phyloP scores from a whole-genome alignment of 1,139 yeast species.

The Blastobotrys ciferrii region DNA sequence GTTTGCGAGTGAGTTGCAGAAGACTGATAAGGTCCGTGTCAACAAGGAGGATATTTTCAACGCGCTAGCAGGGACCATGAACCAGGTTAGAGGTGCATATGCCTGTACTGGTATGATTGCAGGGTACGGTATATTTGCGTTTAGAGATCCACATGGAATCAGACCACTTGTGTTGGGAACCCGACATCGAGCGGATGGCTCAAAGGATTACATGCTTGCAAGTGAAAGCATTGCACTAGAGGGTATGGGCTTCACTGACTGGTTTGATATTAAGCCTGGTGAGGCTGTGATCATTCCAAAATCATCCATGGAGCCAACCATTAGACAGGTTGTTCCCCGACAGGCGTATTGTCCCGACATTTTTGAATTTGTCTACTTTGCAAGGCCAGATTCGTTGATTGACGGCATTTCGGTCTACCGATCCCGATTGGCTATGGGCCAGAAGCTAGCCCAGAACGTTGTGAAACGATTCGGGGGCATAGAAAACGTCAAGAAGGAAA shows the following conservation, averaged over 20 bases:
- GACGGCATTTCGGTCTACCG: conserved; percentile 96
- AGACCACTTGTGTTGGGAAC: conserved; percentile 88
- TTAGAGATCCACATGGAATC: conserved; percentile 96
- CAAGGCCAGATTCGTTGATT: conserved; percentile 93
- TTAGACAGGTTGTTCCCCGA: conserved; percentile 81
- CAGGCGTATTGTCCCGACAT: conserved; percentile 87
- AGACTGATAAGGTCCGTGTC: conserved; percentile 89
- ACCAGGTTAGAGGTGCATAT: conserved; percentile 86
- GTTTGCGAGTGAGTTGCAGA: conserved; percentile 88
- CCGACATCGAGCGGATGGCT: conserved; percentile 64
- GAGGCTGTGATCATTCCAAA: conserved; percentile 93
- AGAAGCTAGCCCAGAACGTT: conserved; percentile 75
- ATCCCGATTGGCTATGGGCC: conserved; percentile 93
- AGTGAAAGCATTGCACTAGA: conserved; percentile 92
- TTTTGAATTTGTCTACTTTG: conserved; percentile 96
- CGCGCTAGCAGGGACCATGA: conserved; percentile 80
- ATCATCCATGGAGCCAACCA: conserved; percentile 65
- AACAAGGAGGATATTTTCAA: conserved; percentile 84
- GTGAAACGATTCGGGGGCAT: conserved; percentile 47
- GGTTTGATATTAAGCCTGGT: conserved; percentile 87
- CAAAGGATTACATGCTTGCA: conserved; percentile 90
- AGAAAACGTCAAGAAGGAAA: conserved; percentile 50
- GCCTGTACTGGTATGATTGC: conserved; percentile 95
- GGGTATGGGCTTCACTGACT: conserved; percentile 83
- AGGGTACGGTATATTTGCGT: conserved; percentile 92